Percentiles rank a stretch among this genome's conserved stretches.
Conservation (phyloP, 108 stramenopile species). For the Nitzschia palea region DNA sequence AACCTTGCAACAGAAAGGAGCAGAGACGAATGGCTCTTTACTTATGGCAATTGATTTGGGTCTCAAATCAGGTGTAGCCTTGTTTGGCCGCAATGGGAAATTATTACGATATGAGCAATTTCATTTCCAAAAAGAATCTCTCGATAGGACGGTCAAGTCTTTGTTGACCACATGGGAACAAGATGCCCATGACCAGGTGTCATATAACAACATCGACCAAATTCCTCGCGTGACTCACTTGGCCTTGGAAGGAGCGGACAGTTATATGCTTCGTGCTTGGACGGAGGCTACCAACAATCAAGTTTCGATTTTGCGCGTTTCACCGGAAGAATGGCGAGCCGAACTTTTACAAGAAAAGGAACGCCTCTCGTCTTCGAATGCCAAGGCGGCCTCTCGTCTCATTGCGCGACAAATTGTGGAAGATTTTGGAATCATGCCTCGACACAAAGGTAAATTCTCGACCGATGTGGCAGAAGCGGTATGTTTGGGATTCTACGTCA, state of each 20-base stretch:
- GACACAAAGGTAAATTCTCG: constrained; percentile 33
- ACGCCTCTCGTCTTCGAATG: constrained; percentile 7
- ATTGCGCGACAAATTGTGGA: constrained; percentile 49
- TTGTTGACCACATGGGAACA: constrained; percentile 32
- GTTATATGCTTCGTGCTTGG: constrained; percentile 27
- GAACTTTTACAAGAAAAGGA: constrained; percentile 39
- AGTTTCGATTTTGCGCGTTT: constrained; percentile 26
- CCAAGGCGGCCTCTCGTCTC: constrained; percentile 47
- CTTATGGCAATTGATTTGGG: constrained; percentile 55
- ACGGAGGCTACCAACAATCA: constrained; percentile 16
- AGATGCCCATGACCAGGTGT: not conserved
- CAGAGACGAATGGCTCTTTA: not conserved
- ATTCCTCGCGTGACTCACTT: constrained; percentile 34
- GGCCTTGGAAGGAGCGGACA: constrained; percentile 51
- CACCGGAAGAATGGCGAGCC: constrained; percentile 49
- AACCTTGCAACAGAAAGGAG: no score
- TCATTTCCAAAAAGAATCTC: constrained; percentile 21
- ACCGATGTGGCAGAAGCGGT: constrained; percentile 55
- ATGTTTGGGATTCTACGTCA: constrained; percentile 34
- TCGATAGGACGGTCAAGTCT: not conserved
- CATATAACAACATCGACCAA: not conserved
- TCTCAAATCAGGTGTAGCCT: constrained; percentile 35
- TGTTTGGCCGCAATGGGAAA: constrained; percentile 31
- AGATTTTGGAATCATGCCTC: constrained; percentile 16
- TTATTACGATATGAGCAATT: constrained; percentile 43